These are phyloP conservation scores for Mycena indigotica DNA, from an alignment of 768 basidiomycete species.

Conservation along the genomic window DNA sequence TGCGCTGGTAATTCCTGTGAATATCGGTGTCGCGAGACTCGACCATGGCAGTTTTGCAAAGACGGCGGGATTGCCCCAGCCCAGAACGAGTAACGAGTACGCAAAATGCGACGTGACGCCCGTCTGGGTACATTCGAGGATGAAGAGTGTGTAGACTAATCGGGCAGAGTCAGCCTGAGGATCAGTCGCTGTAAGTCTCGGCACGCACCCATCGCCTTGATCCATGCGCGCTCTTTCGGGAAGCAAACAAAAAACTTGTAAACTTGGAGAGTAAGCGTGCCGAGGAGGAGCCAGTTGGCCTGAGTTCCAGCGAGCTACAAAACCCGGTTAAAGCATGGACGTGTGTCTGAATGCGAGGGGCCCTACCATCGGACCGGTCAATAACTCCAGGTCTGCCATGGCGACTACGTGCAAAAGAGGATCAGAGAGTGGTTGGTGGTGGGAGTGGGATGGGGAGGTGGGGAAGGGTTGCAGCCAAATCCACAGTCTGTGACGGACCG, in stretches of 20 bases:
- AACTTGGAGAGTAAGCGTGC: slow-evolving; percentile 1
- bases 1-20: slow-evolving; percentile 13
- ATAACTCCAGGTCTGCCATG: not conserved
- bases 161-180: not conserved
- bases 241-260: not conserved
- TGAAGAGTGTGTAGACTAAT: slow-evolving; percentile 9
- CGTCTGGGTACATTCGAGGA: slow-evolving; percentile 24
- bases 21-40: slow-evolving; percentile 13
- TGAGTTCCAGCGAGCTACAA: slow-evolving; percentile 3
- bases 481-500: too few species aligned
- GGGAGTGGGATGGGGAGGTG: not conserved
- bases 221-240: slow-evolving; percentile 2
- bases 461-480: not conserved
- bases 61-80: slow-evolving; percentile 18
- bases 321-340: not conserved
- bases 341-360: too few species aligned
- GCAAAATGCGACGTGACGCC: slow-evolving; percentile 20
- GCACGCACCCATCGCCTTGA: not conserved
- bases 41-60: slow-evolving; percentile 23
- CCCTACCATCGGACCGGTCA: not conserved
- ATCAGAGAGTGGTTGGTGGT: not conserved
- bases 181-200: too few species aligned
- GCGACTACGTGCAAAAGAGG: too few species aligned
- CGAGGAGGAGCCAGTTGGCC: slow-evolving; percentile 3
- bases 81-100: slow-evolving; percentile 20